A percentile compares a stretch with the other conserved stretches of the same genome.
phyloP scores from a whole-genome alignment of 192 early-diverging fungal genomes.

The Ambispora gerdemannii region DNA sequence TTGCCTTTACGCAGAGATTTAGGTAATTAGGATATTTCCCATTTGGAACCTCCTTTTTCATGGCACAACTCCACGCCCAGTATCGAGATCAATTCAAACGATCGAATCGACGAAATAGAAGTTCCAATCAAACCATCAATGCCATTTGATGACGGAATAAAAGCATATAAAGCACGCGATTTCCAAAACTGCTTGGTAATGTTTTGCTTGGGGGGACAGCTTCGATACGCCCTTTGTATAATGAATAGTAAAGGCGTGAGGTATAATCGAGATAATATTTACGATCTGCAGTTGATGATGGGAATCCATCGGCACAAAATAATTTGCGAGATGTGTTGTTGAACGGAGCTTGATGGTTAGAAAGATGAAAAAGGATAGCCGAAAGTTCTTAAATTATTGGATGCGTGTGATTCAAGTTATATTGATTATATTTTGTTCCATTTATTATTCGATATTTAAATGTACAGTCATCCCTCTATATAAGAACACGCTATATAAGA shows the following conservation, averaged over 20 bases:
- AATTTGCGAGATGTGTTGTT: slow-evolving; percentile 18
- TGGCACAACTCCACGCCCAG: not conserved
- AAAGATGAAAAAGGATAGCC: too few species aligned
- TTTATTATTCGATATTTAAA: too few species aligned
- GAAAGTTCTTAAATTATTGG: too few species aligned
- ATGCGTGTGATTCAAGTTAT: too few species aligned
- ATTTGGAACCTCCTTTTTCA: not conserved
- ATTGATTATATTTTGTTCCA: too few species aligned
- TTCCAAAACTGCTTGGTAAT: slow-evolving; percentile 16
- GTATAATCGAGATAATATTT: slow-evolving; percentile 8
- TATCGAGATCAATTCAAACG: not conserved
- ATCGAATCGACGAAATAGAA: not conserved
- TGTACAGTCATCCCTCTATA: too few species aligned
- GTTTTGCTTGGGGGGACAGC: too few species aligned
- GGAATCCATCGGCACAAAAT: slow-evolving; percentile 25
- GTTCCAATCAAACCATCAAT: slow-evolving; percentile 1
- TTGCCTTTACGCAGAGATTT: not conserved
- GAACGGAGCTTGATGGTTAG: too few species aligned
- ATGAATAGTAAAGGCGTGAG: not conserved
- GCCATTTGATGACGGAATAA: slow-evolving; percentile 22
- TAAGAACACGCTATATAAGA: too few species aligned
- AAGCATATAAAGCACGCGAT: slow-evolving; percentile 7
- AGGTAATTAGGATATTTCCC: not conserved
- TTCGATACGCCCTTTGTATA: slow-evolving; percentile 25
- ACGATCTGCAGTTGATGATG: slow-evolving; percentile 20